A percentile compares a stretch with the other conserved stretches of the same genome.
phyloP scores from a whole-genome alignment of 2,329 filamentous ascomycete genomes.

The Tolypocladium pustulatum region DNA sequence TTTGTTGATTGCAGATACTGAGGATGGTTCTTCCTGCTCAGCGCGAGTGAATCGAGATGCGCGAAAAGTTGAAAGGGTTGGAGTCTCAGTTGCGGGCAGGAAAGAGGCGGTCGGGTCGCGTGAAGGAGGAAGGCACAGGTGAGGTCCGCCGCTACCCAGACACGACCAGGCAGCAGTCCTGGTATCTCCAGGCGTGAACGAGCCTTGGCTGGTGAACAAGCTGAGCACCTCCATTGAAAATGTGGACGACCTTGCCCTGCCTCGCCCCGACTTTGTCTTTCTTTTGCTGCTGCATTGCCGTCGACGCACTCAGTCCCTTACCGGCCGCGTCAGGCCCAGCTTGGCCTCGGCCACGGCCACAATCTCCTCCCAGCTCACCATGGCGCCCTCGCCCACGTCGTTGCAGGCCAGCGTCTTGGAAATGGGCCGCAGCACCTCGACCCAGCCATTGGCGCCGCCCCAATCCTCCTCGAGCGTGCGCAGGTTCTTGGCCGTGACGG shows the following conservation, averaged over 20 bases:
- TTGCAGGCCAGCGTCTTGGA: conserved; percentile 76
- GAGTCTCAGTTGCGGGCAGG: neutral
- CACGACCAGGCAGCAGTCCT: neutral
- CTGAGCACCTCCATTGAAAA: too few relatives aligned
- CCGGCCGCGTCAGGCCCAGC: conserved; percentile 17
- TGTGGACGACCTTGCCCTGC: neutral
- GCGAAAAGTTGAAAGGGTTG: neutral
- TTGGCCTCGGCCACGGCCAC: conserved; percentile 51
- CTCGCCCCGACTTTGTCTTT: neutral
- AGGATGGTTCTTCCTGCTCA: neutral
- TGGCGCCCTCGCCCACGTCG: conserved; percentile 71
- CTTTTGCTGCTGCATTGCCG: neutral
- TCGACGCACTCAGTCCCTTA: neutral
- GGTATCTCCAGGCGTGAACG: neutral
- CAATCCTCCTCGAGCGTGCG: conserved; percentile 62
- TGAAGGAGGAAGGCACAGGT: neutral
- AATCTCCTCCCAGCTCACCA: conserved; percentile 72
- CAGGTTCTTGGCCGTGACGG: conserved; percentile 66
- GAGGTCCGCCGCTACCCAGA: neutral
- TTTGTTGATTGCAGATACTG: neutral
- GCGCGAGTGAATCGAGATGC: neutral
- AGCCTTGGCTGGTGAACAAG: too few relatives aligned
- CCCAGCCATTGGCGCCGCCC: conserved; percentile 39
- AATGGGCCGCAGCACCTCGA: conserved; percentile 63
- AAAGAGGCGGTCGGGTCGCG: neutral